Conservation (phyloP, 257 asterid genomes). For the Osmanthus fragrans region DNA sequence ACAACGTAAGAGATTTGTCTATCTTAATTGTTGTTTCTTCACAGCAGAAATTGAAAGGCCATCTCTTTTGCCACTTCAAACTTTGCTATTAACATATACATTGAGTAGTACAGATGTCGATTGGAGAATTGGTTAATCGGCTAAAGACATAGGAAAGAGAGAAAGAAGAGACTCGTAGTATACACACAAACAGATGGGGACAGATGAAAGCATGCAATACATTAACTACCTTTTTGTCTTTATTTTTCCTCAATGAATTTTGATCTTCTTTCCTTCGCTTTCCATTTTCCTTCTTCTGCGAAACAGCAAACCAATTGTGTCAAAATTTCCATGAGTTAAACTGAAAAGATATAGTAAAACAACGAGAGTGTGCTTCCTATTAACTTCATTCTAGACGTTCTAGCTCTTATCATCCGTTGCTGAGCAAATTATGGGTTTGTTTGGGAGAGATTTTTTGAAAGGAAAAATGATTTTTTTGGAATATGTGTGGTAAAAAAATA, state of each 20-base stretch:
- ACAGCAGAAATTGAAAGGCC: background rate
- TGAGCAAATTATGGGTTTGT: background rate
- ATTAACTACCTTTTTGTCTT: conserved; percentile 70
- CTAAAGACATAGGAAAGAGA: background rate
- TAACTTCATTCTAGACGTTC: conserved; percentile 9
- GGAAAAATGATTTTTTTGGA: no score
- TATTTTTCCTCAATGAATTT: conserved; percentile 57
- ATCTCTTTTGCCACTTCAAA: no score
- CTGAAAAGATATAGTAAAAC: background rate
- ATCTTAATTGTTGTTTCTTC: background rate
- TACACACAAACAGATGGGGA: background rate
- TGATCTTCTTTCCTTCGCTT: conserved; percentile 88
- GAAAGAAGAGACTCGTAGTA: background rate
- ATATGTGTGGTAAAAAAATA: no score
- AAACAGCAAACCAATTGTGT: conserved; percentile 8
- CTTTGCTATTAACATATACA: background rate
- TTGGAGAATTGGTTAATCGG: background rate
- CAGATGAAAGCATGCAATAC: conserved; percentile 16
- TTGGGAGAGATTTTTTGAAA: no score
- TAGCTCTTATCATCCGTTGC: conserved; percentile 8
- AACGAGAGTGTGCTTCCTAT: background rate
- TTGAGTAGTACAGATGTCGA: background rate
- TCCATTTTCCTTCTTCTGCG: conserved; percentile 85
- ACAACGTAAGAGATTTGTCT: background rate
- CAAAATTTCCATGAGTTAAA: background rate